Evolutionary conservation across 176 grass and related monocot species (phyloP).

Genomic region (Aegilops bicornis): DNA sequence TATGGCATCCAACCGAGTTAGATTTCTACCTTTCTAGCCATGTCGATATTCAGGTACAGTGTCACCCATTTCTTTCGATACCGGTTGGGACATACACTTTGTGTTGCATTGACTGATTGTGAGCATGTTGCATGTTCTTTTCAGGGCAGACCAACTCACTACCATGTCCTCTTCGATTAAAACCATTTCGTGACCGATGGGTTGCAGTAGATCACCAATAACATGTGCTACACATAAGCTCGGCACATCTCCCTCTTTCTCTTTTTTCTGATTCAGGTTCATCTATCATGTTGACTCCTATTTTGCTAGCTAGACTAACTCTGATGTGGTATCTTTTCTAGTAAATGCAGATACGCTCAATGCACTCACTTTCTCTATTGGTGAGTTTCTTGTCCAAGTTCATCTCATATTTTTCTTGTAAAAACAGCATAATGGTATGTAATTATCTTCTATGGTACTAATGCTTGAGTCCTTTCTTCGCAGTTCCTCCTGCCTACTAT

Average conservation of each 20-base stretch:
- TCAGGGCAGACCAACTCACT: conserved; percentile 58
- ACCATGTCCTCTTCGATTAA: conserved; percentile 54
- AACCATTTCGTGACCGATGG: conserved; percentile 43
- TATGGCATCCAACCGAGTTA: conserved; percentile 75
- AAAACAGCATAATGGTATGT: background rate
- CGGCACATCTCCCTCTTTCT: background rate
- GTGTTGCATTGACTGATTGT: background rate
- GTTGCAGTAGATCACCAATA: conserved; percentile 51
- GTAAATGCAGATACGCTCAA: conserved; percentile 63
- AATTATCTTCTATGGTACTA: too few species aligned
- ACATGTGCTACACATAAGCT: conserved; percentile 72
- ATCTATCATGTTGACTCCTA: background rate
- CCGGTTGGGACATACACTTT: background rate
- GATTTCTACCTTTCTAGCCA: conserved; percentile 90
- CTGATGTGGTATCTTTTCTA: conserved; percentile 14
- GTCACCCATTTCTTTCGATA: background rate
- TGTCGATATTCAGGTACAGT: conserved; percentile 56
- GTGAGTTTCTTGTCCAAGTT: conserved; percentile 29
- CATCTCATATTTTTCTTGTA: background rate
- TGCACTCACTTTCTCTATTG: conserved; percentile 76
- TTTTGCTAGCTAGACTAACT: background rate
- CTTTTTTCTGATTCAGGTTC: background rate
- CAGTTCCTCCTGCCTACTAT: conserved; percentile 82
- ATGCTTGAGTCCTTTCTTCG: background rate
- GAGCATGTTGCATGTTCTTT: background rate